A percentile compares a stretch with the other conserved stretches of the same genome.
Evolutionary conservation across 106 monocot species (phyloP).

Genomic region (Apostasia shenzhenica): DNA sequence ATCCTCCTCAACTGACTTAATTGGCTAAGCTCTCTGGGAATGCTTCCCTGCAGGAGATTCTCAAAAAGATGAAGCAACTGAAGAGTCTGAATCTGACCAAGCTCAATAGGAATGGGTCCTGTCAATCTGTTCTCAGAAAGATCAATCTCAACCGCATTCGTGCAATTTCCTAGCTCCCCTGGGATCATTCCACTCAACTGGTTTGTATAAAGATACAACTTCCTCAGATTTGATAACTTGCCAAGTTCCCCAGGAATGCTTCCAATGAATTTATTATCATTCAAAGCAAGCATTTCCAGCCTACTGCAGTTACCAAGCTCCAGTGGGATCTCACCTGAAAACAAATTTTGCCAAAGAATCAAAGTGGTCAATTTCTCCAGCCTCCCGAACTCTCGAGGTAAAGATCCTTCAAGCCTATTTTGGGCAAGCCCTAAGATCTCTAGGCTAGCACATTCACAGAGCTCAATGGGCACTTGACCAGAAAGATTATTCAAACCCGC

Average conservation of each 20-base stretch:
- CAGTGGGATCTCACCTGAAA: conserved; percentile 52
- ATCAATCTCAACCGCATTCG: conserved; percentile 56
- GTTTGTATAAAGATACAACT: conserved; percentile 66
- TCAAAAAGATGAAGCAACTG: conserved; percentile 73
- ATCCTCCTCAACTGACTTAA: conserved; percentile 39
- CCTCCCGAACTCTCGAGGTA: conserved; percentile 36
- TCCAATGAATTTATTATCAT: conserved; percentile 55
- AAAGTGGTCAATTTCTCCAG: conserved; percentile 69
- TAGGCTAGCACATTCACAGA: conserved; percentile 43
- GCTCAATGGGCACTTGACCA: conserved; percentile 54
- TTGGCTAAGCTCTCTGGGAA: conserved; percentile 53
- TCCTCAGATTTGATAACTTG: conserved; percentile 34
- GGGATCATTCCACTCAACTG: conserved; percentile 50
- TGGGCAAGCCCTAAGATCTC: conserved; percentile 64
- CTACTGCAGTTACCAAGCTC: conserved; percentile 53
- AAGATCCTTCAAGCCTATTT: conserved; percentile 41
- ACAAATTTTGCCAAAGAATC: conserved; percentile 62
- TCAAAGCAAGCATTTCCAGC: conserved; percentile 58
- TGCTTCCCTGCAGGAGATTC: conserved; percentile 52
- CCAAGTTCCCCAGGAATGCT: conserved; percentile 61
- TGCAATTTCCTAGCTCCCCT: conserved; percentile 40
- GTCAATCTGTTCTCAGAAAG: conserved; percentile 68
- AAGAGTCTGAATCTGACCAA: conserved; percentile 54
- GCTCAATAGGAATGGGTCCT: conserved; percentile 49
- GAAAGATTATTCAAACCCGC: conserved; percentile 61